Evolutionary conservation across 2,329 filamentous ascomycete species (phyloP).

Genomic region (Ascochyta viciae-villosae): DNA sequence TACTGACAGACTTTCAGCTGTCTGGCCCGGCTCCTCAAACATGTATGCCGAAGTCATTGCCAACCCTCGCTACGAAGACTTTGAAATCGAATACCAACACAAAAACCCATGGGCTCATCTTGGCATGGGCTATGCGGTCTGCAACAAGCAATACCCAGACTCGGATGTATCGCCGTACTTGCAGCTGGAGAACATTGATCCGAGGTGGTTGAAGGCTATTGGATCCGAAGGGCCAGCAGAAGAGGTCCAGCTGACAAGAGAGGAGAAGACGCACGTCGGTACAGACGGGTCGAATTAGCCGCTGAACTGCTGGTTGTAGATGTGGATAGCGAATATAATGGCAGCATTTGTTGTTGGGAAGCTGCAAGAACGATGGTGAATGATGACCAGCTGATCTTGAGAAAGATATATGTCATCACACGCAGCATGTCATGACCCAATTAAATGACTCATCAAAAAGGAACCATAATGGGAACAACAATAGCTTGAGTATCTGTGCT

Average conservation of each 20-base stretch:
- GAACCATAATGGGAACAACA: too few species aligned
- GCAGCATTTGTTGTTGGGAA: too few species aligned
- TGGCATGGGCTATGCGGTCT: slow-evolving; percentile 51
- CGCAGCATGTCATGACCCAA: too few species aligned
- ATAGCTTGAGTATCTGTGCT: too few species aligned
- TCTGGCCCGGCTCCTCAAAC: slow-evolving; percentile 60
- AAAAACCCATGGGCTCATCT: slow-evolving; percentile 53
- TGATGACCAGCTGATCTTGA: too few species aligned
- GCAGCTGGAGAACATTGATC: slow-evolving; percentile 51
- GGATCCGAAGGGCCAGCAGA: slow-evolving; percentile 25
- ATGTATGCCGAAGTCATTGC: slow-evolving; percentile 55
- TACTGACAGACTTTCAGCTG: slow-evolving; percentile 38
- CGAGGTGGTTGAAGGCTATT: slow-evolving; percentile 49
- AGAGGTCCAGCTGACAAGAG: slow-evolving; percentile 22
- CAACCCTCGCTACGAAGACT: slow-evolving; percentile 53
- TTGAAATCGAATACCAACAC: slow-evolving; percentile 50
- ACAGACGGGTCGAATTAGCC: slow-evolving; percentile 2
- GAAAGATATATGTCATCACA: too few species aligned
- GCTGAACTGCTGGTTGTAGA: neutral
- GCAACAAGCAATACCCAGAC: slow-evolving; percentile 28
- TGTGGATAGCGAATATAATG: too few species aligned
- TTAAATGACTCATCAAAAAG: too few species aligned
- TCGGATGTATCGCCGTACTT: slow-evolving; percentile 51
- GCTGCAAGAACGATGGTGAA: too few species aligned
- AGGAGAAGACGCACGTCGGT: slow-evolving; percentile 12